Evolutionary conservation across 495 filamentous ascomycete genomes (phyloP).

Genomic region (Neurospora intermedia): DNA sequence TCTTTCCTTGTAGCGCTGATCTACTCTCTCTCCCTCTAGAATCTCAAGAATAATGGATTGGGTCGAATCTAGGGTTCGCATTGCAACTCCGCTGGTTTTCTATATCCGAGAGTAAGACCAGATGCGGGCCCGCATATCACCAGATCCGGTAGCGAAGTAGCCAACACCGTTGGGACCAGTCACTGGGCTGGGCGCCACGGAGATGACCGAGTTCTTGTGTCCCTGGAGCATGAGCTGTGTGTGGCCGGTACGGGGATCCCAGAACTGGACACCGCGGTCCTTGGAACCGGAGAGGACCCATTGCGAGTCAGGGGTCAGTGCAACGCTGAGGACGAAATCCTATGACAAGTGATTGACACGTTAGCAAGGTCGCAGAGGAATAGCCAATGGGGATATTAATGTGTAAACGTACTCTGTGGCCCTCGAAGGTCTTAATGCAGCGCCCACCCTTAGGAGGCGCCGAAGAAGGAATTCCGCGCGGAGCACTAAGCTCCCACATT

Average conservation of each 20-base stretch:
- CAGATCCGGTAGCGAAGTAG: conserved; percentile 78
- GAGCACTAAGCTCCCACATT: conserved; percentile 77
- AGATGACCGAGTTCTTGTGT: conserved; percentile 88
- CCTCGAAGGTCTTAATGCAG: conserved; percentile 82
- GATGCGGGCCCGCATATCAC: conserved; percentile 84
- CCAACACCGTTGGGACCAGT: conserved; percentile 60
- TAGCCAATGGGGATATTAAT: neutral
- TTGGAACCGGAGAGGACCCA: conserved; percentile 92
- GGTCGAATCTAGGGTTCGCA: neutral
- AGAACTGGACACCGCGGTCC: conserved; percentile 86
- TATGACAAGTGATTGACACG: conserved; percentile 19
- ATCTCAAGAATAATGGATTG: neutral
- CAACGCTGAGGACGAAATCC: conserved; percentile 88
- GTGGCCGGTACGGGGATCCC: conserved; percentile 78
- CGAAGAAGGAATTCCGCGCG: conserved; percentile 44
- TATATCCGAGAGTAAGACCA: conserved; percentile 54
- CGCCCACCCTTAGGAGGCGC: conserved; percentile 60
- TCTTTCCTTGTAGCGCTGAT: neutral
- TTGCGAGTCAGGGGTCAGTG: conserved; percentile 72
- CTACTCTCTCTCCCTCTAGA: neutral
- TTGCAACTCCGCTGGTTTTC: neutral
- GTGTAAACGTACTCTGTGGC: conserved; percentile 61
- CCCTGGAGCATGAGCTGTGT: conserved; percentile 90
- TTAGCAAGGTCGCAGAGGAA: neutral
- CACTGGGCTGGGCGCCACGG: conserved; percentile 77